phyloP scores from a whole-genome alignment of 2,329 filamentous ascomycete species.

The Alternaria gansuensis region DNA sequence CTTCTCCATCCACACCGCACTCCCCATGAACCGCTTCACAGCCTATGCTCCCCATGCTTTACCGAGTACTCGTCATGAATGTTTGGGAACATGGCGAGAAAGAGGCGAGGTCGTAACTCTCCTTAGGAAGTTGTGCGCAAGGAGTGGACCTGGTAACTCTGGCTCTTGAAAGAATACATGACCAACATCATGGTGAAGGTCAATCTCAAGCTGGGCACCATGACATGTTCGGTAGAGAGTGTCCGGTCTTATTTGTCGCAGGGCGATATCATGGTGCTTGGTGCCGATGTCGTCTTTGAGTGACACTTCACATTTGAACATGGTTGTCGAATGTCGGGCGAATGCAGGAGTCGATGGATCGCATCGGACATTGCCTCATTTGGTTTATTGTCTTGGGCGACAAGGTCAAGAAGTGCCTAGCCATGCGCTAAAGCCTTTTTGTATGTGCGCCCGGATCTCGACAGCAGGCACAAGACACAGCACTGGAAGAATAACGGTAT shows the following conservation, averaged over 20 bases:
- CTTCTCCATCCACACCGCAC: too few relatives aligned
- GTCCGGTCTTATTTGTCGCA: constrained; percentile 1
- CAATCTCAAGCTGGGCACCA: constrained; percentile 40
- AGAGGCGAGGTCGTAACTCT: too few relatives aligned
- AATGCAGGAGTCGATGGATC: background rate
- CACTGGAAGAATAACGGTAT: background rate
- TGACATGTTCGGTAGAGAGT: constrained; percentile 29
- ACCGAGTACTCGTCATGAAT: too few relatives aligned
- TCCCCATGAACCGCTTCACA: too few relatives aligned
- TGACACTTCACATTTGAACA: background rate
- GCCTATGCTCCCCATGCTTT: too few relatives aligned
- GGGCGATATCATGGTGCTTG: background rate
- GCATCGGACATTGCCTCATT: constrained; percentile 6
- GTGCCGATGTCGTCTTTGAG: constrained; percentile 50
- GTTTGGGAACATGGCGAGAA: too few relatives aligned
- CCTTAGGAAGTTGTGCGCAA: constrained; percentile 5
- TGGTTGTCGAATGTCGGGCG: background rate
- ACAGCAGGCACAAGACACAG: background rate
- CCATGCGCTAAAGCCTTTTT: background rate
- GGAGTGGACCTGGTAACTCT: constrained; percentile 1
- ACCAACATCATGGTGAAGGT: constrained; percentile 40
- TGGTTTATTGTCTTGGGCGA: background rate
- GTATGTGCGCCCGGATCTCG: background rate
- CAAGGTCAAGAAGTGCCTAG: background rate
- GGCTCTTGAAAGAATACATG: constrained; percentile 21